Evolutionary conservation across 768 basidiomycete genomes (phyloP).

Genomic region (Suillus brevipes): DNA sequence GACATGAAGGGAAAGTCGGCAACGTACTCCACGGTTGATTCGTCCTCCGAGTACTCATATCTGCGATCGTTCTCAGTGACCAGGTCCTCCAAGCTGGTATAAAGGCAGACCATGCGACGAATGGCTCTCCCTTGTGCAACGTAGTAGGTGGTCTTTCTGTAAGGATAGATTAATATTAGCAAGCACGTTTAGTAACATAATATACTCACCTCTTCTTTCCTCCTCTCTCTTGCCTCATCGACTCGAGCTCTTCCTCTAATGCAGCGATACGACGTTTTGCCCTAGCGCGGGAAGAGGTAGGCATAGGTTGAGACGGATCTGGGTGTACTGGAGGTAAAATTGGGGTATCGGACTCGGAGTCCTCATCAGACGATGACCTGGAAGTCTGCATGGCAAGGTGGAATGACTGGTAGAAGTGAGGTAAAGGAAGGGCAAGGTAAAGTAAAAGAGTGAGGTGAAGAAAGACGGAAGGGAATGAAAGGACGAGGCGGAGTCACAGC

Average conservation of each 20-base stretch:
- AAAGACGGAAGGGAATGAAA: too few relatives aligned
- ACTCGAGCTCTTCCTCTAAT: not conserved
- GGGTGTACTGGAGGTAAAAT: too few relatives aligned
- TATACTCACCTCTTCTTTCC: not conserved
- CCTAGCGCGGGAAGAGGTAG: not conserved
- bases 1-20: not conserved
- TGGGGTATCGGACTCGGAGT: too few relatives aligned
- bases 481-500: too few relatives aligned
- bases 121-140: not conserved
- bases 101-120: not conserved
- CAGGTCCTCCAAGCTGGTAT: not conserved
- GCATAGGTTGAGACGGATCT: not conserved
- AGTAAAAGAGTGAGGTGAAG: too few relatives aligned
- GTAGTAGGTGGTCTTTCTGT: not conserved
- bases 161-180: not conserved
- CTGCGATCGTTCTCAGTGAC: not conserved
- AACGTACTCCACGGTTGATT: not conserved
- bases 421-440: too few relatives aligned
- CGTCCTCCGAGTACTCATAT: too few relatives aligned
- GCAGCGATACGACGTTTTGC: slow-evolving; percentile 1
- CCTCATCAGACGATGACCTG: too few relatives aligned
- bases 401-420: too few relatives aligned
- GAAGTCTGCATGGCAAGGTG: too few relatives aligned
- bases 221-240: not conserved
- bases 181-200: too few relatives aligned